Evolutionary conservation across 805 yeast genomes (phyloP).

Genomic region (Yamadazyma sp.): DNA sequence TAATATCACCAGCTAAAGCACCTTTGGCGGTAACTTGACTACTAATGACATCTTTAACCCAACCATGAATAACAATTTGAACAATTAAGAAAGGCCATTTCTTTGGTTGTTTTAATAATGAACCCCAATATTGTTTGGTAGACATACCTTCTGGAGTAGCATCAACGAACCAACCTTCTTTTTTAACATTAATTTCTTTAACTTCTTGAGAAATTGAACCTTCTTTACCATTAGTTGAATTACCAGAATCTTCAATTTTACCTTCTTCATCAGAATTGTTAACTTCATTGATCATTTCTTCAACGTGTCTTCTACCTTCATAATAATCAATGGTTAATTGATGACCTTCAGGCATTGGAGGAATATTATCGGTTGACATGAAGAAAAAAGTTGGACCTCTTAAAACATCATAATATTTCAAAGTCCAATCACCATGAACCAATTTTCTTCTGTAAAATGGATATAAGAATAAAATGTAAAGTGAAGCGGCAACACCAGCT

Average conservation of each 20-base stretch:
- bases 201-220: slow-evolving; percentile 6
- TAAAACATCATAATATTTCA: slow-evolving; percentile 53
- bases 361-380: slow-evolving; percentile 54
- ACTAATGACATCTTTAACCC: slow-evolving; percentile 59
- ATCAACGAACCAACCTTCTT: slow-evolving; percentile 6
- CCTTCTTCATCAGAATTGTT: slow-evolving; percentile 11
- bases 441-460: slow-evolving; percentile 65
- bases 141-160: slow-evolving; percentile 15
- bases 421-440: slow-evolving; percentile 62
- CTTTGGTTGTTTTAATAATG: slow-evolving; percentile 42
- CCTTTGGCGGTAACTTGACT: slow-evolving; percentile 41
- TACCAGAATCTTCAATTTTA: slow-evolving; percentile 7
- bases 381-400: slow-evolving; percentile 57
- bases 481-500: slow-evolving; percentile 51
- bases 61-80: slow-evolving; percentile 55
- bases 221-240: slow-evolving; percentile 10
- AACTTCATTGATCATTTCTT: slow-evolving; percentile 15
- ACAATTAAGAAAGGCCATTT: slow-evolving; percentile 53
- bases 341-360: slow-evolving; percentile 64
- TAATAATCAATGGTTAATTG: slow-evolving; percentile 61
- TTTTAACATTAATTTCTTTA: slow-evolving; percentile 1
- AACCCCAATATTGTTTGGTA: slow-evolving; percentile 40
- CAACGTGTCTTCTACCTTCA: slow-evolving; percentile 49
- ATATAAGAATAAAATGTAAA: slow-evolving; percentile 52
- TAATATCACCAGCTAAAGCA: slow-evolving; percentile 44